A percentile compares a stretch with the other conserved stretches of the same genome.
phyloP scores from a whole-genome alignment of 768 basidiomycete species.

The Holtermanniella nyarrowii region DNA sequence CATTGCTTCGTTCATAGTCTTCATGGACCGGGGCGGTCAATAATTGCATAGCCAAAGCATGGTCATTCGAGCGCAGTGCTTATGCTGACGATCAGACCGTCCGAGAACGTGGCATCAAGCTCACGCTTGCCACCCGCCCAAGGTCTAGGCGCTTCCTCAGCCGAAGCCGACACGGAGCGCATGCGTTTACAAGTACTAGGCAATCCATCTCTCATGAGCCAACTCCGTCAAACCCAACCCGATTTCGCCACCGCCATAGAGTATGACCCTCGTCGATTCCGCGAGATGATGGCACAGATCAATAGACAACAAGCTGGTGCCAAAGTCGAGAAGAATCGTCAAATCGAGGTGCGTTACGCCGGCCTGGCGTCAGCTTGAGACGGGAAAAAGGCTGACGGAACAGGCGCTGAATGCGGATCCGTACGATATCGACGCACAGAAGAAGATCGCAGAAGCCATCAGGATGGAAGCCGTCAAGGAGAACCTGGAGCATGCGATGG shows the following conservation, averaged over 20 bases:
- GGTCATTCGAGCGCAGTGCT: not conserved
- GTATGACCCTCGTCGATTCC: slow-evolving; percentile 62
- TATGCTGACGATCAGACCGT: no score
- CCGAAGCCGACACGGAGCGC: slow-evolving; percentile 77
- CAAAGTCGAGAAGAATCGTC: slow-evolving; percentile 50
- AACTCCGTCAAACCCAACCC: slow-evolving; percentile 68
- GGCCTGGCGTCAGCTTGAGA: not conserved
- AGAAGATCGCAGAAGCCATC: slow-evolving; percentile 86
- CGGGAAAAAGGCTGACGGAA: not conserved
- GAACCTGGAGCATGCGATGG: slow-evolving; percentile 87
- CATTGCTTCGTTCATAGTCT: no score
- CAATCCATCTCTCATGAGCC: slow-evolving; percentile 65
- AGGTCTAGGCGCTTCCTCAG: slow-evolving; percentile 8
- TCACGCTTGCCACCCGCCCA: slow-evolving; percentile 3
- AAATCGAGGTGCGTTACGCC: slow-evolving; percentile 34
- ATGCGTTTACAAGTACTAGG: slow-evolving; percentile 81
- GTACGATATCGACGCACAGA: slow-evolving; percentile 83
- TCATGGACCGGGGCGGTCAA: not conserved
- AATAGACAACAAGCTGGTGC: slow-evolving; percentile 14
- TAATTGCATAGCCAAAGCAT: not conserved
- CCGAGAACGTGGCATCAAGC: not conserved
- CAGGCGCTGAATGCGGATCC: slow-evolving; percentile 72
- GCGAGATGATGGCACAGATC: slow-evolving; percentile 47
- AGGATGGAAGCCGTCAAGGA: slow-evolving; percentile 78
- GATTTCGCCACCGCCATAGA: slow-evolving; percentile 66